Percentiles rank a stretch among this genome's conserved stretches.
Conservation (phyloP, 1,139 yeast genomes). For the Geotrichum siamense region DNA sequence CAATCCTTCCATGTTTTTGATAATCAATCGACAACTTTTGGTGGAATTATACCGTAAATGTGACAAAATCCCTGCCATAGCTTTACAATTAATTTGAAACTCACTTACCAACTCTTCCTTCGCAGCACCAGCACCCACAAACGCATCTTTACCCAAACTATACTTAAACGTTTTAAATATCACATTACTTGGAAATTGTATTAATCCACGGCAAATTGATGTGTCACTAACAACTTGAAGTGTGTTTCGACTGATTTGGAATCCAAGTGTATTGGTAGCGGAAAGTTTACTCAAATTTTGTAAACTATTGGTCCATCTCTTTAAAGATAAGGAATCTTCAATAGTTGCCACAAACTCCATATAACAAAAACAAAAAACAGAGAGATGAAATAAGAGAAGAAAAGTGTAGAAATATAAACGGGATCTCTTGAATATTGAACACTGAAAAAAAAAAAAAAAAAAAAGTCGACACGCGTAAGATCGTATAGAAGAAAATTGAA, state of each 20-base stretch:
- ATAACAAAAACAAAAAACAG: neutral
- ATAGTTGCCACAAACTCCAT: conserved; percentile 14
- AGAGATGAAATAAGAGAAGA: neutral
- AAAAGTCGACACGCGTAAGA: neutral
- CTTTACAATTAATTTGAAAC: conserved; percentile 11
- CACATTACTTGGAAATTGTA: conserved; percentile 2
- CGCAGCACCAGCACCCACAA: conserved; percentile 1
- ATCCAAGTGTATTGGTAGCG: conserved; percentile 8
- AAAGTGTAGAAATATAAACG: neutral
- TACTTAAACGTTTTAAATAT: conserved; percentile 7
- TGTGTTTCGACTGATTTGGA: conserved; percentile 3
- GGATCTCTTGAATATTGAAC: no score
- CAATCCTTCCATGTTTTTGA: conserved; percentile 8
- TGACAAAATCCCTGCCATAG: conserved; percentile 7
- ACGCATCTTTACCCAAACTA: conserved; percentile 3
- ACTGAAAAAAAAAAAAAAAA: neutral
- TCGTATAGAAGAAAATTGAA: neutral
- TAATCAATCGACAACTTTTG: conserved; percentile 6
- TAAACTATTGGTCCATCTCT: conserved; percentile 11
- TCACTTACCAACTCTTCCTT: conserved; percentile 4
- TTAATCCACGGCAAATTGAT: conserved; percentile 9
- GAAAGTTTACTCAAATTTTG: conserved; percentile 8
- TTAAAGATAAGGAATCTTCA: conserved; percentile 9
- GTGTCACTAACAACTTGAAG: conserved; percentile 9
- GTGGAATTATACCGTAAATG: conserved; percentile 4